Evolutionary conservation across 148 eudicot species (phyloP).

Genomic region (Mesembryanthemum crystallinum): DNA sequence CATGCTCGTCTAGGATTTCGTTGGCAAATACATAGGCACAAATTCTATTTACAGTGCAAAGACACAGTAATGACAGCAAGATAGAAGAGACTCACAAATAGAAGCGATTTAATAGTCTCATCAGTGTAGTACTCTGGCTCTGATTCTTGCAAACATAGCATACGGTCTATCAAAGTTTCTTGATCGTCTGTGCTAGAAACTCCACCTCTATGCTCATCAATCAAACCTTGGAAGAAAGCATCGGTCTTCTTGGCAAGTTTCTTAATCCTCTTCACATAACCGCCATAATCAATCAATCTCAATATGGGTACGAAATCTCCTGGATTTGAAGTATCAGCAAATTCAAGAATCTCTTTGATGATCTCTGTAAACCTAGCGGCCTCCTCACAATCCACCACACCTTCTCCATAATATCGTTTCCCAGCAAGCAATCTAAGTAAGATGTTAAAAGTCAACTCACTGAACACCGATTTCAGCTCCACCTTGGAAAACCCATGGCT

Average conservation of each 20-base stretch:
- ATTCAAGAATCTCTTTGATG: slow-evolving; percentile 22
- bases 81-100: slow-evolving; percentile 30
- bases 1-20: no score
- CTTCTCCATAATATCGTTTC: slow-evolving; percentile 42
- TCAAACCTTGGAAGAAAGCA: slow-evolving; percentile 26
- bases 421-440: slow-evolving; percentile 55
- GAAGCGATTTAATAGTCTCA: slow-evolving; percentile 38
- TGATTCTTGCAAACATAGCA: slow-evolving; percentile 44
- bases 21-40: no score
- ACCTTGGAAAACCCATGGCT: slow-evolving; percentile 23
- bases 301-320: slow-evolving; percentile 25
- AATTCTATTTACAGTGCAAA: no score
- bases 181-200: background rate
- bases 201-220: slow-evolving; percentile 37
- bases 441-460: slow-evolving; percentile 29
- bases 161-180: slow-evolving; percentile 39
- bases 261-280: slow-evolving; percentile 25
- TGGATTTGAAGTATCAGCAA: slow-evolving; percentile 26
- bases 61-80: background rate
- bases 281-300: slow-evolving; percentile 30
- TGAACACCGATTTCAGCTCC: slow-evolving; percentile 35
- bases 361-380: slow-evolving; percentile 27
- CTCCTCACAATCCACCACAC: slow-evolving; percentile 25
- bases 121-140: slow-evolving; percentile 52
- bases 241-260: slow-evolving; percentile 25